Base-by-base conservation (phyloP, 2,329 filamentous ascomycete genomes). In the Tolypocladium album region DNA sequence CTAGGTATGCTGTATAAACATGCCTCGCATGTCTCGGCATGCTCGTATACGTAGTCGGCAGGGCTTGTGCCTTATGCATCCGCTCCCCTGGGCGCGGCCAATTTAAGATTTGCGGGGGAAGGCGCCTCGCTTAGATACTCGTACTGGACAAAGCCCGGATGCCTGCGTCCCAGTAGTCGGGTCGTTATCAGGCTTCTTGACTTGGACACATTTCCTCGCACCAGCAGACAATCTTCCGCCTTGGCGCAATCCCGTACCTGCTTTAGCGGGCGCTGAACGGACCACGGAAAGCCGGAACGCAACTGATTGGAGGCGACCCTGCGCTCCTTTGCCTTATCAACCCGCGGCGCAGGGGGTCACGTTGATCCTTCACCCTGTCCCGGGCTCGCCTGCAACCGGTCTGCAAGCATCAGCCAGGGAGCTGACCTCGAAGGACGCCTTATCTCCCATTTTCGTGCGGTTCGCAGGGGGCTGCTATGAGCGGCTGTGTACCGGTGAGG, bases 71-170 rank as follows among this genome's bases (percentile, higher is more conserved):
- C 6, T 38, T 9, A 38, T 24, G 12, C 52, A 24, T 42, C 42
- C 58, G 12, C 13, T 13, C 24, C 58, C 47, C 7, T 55, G 17
- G 27, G 12, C 40, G 34, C 24, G 34, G 47, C 60, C 58, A 55
- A 57, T 50, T 59, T 55, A 55, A 59, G 58, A 57, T 55, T 24
- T 61, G 60, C 60, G 60, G 60, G 53, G 60, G 22, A 59, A 3
- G 15, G 40, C 36, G 60, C 2, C 17, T 20, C 31, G 39, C 27
- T 31, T 31, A 31, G 27, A 31, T 31, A 31, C 27, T 31, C 27
- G 27, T 7, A 31, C 45, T 50, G 45, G 45, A 7, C 45, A 6
- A 50, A 17, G 24, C 24, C 7, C 8, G 27, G 47, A 52, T 12
- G 47, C 12, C 47, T 13, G 13, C 6, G 47, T 31, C 45, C 24